phyloP scores from a whole-genome alignment of 495 filamentous ascomycete genomes.

The Penicillium ochrochloron region DNA sequence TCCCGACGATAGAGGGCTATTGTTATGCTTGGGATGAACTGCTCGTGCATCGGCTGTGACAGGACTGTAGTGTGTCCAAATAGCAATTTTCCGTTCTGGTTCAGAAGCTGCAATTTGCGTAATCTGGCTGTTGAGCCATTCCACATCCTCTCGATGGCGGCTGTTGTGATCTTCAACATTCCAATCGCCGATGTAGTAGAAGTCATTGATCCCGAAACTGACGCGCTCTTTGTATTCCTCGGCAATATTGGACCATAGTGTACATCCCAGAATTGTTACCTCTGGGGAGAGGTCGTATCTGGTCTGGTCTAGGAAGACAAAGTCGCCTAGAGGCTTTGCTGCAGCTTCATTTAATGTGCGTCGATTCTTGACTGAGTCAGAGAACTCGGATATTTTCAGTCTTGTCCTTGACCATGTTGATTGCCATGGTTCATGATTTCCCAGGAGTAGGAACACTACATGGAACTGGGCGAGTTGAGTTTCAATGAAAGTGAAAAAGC shows the following conservation, averaged over 20 bases:
- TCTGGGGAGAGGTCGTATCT: constrained; percentile 41
- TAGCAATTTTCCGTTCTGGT: constrained; percentile 43
- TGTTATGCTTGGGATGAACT: constrained; percentile 45
- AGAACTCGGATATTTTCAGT: constrained; percentile 28
- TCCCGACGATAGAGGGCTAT: constrained; percentile 41
- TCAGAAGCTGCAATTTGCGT: constrained; percentile 36
- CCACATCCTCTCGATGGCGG: constrained; percentile 47
- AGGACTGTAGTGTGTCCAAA: constrained; percentile 61
- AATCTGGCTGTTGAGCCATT: constrained; percentile 57
- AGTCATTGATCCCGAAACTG: constrained; percentile 51
- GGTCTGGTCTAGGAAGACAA: constrained; percentile 25
- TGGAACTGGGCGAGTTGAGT: constrained; percentile 50
- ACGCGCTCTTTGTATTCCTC: constrained; percentile 28
- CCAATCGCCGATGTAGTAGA: constrained; percentile 54
- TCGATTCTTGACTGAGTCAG: constrained; percentile 21
- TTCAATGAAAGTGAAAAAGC: constrained; percentile 48
- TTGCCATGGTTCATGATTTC: constrained; percentile 62
- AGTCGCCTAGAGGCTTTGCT: not conserved
- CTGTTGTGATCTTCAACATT: constrained; percentile 46
- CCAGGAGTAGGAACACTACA: constrained; percentile 56
- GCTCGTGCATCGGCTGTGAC: constrained; percentile 36
- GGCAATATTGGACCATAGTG: constrained; percentile 32
- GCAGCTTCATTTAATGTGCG: not conserved
- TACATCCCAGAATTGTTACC: constrained; percentile 54
- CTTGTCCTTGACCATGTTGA: constrained; percentile 43